Percentiles rank a stretch among this genome's conserved stretches.
These are phyloP conservation scores for Combretum micranthum DNA, from an alignment of 345 rosid genomes.

Conservation along the genomic window DNA sequence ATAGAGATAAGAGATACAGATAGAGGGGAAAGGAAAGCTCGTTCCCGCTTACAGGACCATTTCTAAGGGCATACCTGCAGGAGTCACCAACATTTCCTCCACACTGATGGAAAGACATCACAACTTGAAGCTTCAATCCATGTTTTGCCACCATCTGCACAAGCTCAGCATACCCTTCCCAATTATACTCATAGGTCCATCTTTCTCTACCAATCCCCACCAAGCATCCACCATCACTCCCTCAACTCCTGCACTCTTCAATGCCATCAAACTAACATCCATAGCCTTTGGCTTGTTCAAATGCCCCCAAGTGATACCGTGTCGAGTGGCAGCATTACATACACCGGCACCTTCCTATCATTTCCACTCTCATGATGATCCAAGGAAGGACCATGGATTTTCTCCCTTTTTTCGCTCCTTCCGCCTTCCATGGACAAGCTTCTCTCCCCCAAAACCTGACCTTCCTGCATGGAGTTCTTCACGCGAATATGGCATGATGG, in stretches of 20 bases:
- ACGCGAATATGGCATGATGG: conserved; percentile 39
- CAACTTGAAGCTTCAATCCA: conserved; percentile 83
- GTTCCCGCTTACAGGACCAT: background rate
- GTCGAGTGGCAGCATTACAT: conserved; percentile 88
- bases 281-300: conserved; percentile 79
- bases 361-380: conserved; percentile 23
- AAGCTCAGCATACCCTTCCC: conserved; percentile 95
- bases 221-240: conserved; percentile 98
- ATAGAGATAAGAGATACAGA: too few species aligned
- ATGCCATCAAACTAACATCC: conserved; percentile 90
- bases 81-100: conserved; percentile 99
- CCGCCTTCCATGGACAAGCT: conserved; percentile 21
- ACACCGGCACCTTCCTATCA: conserved; percentile 66
- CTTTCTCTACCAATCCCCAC: conserved; percentile 99
- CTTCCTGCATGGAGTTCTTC: conserved; percentile 32
- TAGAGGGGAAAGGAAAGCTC: background rate
- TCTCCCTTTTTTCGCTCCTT: conserved; percentile 31
- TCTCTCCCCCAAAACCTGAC: conserved; percentile 29
- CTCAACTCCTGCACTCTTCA: conserved; percentile 87
- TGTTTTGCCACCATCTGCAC: conserved; percentile 77
- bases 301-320: conserved; percentile 52
- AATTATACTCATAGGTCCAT: conserved; percentile 83
- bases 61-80: conserved; percentile 55
- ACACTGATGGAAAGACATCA: conserved; percentile 99
- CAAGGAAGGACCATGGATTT: conserved; percentile 39